phyloP scores from a whole-genome alignment of 345 rosid species.

The Bretschneidera sinensis region DNA sequence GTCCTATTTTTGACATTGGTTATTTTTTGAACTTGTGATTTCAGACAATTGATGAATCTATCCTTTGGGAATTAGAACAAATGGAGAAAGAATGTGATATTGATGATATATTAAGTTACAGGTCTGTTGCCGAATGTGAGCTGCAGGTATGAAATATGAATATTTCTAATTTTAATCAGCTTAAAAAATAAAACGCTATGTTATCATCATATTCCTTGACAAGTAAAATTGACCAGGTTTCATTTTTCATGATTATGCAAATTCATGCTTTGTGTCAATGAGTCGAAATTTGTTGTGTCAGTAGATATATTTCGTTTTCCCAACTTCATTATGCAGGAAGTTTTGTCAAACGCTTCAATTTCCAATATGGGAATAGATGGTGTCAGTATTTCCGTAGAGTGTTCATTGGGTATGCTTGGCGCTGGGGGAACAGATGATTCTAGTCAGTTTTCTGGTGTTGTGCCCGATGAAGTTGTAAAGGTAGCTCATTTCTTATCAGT shows the following conservation, averaged over 20 bases:
- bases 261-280: no score
- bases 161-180: conserved; percentile 11
- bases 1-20: conserved; percentile 4
- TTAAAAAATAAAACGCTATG: neutral
- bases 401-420: conserved; percentile 72
- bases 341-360: conserved; percentile 32
- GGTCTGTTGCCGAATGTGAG: conserved; percentile 81
- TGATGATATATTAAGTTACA: conserved; percentile 77
- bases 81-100: conserved; percentile 83
- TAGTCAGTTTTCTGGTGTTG: conserved; percentile 86
- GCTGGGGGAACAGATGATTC: conserved; percentile 97
- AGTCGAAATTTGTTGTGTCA: neutral
- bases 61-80: conserved; percentile 72
- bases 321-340: conserved; percentile 43
- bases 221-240: no score
- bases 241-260: no score
- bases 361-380: conserved; percentile 27
- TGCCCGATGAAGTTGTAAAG: conserved; percentile 93
- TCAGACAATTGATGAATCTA: conserved; percentile 60
- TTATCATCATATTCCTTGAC: no score
- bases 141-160: conserved; percentile 79
- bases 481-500: conserved; percentile 31
- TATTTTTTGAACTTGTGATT: conserved; percentile 25
- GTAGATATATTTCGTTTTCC: neutral
- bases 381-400: conserved; percentile 23